Percentiles rank a stretch among this genome's conserved stretches.
Conservation (phyloP, 768 basidiomycete genomes). For the Amyloporia xantha region DNA sequence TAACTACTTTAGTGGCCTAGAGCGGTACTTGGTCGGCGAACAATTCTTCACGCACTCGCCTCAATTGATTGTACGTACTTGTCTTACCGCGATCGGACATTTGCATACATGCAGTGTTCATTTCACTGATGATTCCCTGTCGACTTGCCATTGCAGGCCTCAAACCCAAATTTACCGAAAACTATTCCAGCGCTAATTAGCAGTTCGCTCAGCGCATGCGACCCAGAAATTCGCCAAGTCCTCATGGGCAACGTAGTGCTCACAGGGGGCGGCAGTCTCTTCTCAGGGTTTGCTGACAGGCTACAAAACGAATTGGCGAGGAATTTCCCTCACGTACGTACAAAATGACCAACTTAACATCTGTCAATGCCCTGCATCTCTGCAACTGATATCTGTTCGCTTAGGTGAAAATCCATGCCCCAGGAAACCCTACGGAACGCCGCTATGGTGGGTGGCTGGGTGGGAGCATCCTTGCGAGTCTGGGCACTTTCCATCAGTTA, state of each 20-base stretch:
- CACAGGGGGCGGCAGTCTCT: conserved; percentile 88
- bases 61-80: conserved; percentile 24
- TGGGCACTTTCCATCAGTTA: conserved; percentile 96
- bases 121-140: too few species aligned
- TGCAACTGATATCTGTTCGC: too few species aligned
- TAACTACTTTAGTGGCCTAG: conserved; percentile 62
- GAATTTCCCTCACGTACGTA: conserved; percentile 72
- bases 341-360: too few species aligned
- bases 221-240: conserved; percentile 85
- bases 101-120: too few species aligned
- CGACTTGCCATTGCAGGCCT: conserved; percentile 28
- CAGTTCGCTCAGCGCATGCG: conserved; percentile 76
- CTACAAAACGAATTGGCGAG: conserved; percentile 69
- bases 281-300: conserved; percentile 81
- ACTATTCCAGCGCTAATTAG: conserved; percentile 70
- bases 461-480: conserved; percentile 87
- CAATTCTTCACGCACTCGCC: conserved; percentile 75
- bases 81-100: too few species aligned
- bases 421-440: conserved; percentile 85
- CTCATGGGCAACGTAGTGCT: conserved; percentile 92
- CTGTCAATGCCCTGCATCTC: not conserved
- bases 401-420: conserved; percentile 87
- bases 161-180: conserved; percentile 67
- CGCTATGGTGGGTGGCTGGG: conserved; percentile 94
- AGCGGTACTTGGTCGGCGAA: conserved; percentile 82